Percentiles rank a stretch among this genome's conserved stretches.
phyloP scores from a whole-genome alignment of 441 rosid genomes.

The Adansonia madagascariensis region DNA sequence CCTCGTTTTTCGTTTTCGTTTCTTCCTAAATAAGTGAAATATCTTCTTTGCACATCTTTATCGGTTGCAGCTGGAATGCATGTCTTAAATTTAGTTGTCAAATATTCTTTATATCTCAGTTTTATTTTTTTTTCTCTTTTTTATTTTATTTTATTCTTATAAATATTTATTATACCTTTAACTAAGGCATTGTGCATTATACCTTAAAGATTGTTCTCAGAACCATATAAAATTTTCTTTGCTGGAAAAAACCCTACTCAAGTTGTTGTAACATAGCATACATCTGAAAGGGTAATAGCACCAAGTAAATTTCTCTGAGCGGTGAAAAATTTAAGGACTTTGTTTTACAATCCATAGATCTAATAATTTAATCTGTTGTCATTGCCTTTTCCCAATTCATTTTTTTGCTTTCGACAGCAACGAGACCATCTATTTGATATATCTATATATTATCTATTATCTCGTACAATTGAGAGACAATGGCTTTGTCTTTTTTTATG shows the following conservation, averaged over 20 bases:
- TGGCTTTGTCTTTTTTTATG: neutral
- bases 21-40: neutral
- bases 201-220: neutral
- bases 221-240: neutral
- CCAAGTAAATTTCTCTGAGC: neutral
- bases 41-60: constrained; percentile 2
- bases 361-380: neutral
- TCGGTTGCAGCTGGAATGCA: neutral
- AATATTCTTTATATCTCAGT: neutral
- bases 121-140: too few species aligned
- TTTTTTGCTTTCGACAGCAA: neutral
- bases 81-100: constrained; percentile 1
- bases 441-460: neutral
- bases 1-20: neutral
- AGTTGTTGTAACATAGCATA: neutral
- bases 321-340: neutral
- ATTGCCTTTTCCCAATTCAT: neutral
- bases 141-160: neutral
- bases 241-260: neutral
- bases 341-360: neutral
- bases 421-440: neutral
- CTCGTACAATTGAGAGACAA: neutral
- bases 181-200: neutral
- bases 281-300: constrained; percentile 1
- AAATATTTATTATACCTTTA: neutral